Evolutionary conservation across 805 yeast species (phyloP).

Genomic region (Candida schatavii): DNA sequence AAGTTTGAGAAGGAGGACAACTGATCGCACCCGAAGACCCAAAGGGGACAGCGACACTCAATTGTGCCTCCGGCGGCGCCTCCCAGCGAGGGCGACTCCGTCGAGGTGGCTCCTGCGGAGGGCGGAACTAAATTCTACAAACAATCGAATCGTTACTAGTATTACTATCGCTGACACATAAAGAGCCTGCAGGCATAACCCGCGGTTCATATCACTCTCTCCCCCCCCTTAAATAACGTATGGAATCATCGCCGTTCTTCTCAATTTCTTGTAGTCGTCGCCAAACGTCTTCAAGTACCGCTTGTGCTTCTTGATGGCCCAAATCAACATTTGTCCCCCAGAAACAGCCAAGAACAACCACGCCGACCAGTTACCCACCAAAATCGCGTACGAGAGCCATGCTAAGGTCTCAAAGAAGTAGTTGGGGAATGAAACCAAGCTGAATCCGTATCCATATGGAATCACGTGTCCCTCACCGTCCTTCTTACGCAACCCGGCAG

Average conservation of each 20-base stretch:
- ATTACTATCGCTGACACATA: no score
- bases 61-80: no score
- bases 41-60: no score
- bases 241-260: slow-evolving; percentile 75
- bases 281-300: slow-evolving; percentile 68
- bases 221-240: slow-evolving; percentile 45
- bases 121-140: no score
- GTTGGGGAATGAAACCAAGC: slow-evolving; percentile 85
- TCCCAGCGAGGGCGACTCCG: no score
- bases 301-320: slow-evolving; percentile 88
- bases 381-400: slow-evolving; percentile 69
- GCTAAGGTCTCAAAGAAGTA: slow-evolving; percentile 81
- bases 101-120: no score
- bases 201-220: background rate
- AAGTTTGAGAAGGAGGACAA: slow-evolving; percentile 44
- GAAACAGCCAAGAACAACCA: slow-evolving; percentile 70
- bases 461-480: slow-evolving; percentile 55
- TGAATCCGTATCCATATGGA: slow-evolving; percentile 84
- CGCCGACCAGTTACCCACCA: slow-evolving; percentile 77
- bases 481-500: slow-evolving; percentile 59
- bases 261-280: slow-evolving; percentile 71
- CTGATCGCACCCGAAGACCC: no score
- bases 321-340: slow-evolving; percentile 77
- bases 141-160: no score
- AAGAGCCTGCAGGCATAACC: no score